phyloP scores from a whole-genome alignment of 306 rosid species.

The Vigna trinervia region DNA sequence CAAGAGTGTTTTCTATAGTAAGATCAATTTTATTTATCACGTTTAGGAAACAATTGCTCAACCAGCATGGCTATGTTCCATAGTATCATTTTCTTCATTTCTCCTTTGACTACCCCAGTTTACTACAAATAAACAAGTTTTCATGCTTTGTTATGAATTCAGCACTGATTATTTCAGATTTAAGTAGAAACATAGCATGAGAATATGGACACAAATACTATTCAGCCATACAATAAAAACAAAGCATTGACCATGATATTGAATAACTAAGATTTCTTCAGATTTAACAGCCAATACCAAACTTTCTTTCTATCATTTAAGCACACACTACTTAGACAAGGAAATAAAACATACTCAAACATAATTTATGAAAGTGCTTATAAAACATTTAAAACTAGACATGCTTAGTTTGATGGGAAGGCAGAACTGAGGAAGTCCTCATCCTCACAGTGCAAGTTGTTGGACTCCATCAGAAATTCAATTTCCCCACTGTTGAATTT shows the following conservation, averaged over 20 bases:
- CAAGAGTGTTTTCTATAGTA: no score
- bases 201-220: background rate
- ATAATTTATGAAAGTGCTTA: background rate
- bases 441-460: constrained; percentile 71
- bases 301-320: background rate
- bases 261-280: background rate
- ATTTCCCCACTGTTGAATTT: constrained; percentile 64
- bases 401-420: constrained; percentile 49
- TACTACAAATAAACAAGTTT: no score
- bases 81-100: no score
- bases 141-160: no score
- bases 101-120: no score
- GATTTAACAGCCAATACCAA: background rate
- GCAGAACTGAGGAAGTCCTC: constrained; percentile 57
- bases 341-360: background rate
- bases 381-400: background rate
- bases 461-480: constrained; percentile 67
- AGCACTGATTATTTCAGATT: no score
- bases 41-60: no score
- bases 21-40: no score
- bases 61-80: no score
- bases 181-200: background rate
- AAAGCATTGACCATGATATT: constrained; percentile 7
- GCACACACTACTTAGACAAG: background rate
- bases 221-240: background rate